Conservation (phyloP, 2,329 filamentous ascomycete genomes). For the Aphanocladium album region DNA sequence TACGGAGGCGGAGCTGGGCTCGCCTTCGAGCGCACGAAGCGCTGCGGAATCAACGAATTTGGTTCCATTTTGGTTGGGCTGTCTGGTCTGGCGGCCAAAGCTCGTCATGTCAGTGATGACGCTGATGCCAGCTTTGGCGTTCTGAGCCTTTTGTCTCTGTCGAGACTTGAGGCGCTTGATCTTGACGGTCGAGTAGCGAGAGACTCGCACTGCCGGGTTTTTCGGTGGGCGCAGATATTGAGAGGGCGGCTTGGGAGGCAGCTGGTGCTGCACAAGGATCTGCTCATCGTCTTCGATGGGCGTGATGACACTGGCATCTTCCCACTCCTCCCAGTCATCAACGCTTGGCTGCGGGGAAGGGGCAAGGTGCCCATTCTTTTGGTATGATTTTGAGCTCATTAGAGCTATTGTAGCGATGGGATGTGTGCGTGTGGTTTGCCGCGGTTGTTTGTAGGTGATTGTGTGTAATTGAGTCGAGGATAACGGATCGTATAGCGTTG, state of each 20-base stretch:
- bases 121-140: slow-evolving; percentile 58
- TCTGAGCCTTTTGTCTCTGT: slow-evolving; percentile 55
- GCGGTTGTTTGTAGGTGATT: neutral
- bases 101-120: slow-evolving; percentile 64
- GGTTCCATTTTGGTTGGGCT: slow-evolving; percentile 26
- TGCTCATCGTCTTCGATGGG: slow-evolving; percentile 36
- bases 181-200: slow-evolving; percentile 35
- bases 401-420: slow-evolving; percentile 4
- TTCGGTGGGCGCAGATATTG: slow-evolving; percentile 12
- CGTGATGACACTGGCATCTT: slow-evolving; percentile 42
- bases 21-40: slow-evolving; percentile 54
- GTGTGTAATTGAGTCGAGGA: neutral
- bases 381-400: slow-evolving; percentile 11
- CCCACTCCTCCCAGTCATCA: slow-evolving; percentile 52
- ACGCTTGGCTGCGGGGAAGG: slow-evolving; percentile 16
- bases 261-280: slow-evolving; percentile 21
- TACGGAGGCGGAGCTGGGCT: slow-evolving; percentile 48
- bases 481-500: neutral
- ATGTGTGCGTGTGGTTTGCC: neutral
- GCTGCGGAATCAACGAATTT: slow-evolving; percentile 57
- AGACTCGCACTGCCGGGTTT: slow-evolving; percentile 19
- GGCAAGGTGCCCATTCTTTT: slow-evolving; percentile 17
- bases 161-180: slow-evolving; percentile 51
- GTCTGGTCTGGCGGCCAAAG: slow-evolving; percentile 36
- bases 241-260: neutral